Conservation (phyloP, 1,139 yeast species). For the Geotrichum macrosporum region DNA sequence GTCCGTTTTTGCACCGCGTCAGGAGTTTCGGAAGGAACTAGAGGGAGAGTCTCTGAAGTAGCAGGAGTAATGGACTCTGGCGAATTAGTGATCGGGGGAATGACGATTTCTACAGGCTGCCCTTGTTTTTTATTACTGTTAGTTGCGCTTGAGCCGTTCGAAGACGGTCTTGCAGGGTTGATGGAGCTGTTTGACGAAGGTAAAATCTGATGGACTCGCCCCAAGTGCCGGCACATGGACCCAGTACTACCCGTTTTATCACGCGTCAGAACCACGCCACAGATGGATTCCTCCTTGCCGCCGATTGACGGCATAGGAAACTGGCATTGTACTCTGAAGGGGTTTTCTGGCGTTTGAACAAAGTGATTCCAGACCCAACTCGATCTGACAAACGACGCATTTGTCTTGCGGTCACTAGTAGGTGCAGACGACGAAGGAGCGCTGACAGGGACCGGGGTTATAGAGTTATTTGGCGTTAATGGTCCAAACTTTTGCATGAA, state of each 20-base stretch:
- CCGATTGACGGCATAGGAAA: slow-evolving; percentile 14
- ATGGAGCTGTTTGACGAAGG: slow-evolving; percentile 5
- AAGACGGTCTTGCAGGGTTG: slow-evolving; percentile 10
- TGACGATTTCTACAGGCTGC: no score
- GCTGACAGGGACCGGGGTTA: neutral
- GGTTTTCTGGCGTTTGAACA: slow-evolving; percentile 21
- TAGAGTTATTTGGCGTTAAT: neutral
- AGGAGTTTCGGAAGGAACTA: neutral
- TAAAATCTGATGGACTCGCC: slow-evolving; percentile 20
- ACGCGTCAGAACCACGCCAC: slow-evolving; percentile 22
- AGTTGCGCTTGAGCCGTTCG: no score
- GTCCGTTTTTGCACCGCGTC: slow-evolving; percentile 9
- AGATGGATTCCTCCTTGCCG: slow-evolving; percentile 15
- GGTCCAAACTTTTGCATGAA: slow-evolving; percentile 5
- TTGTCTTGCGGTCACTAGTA: slow-evolving; percentile 7
- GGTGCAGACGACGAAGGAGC: neutral
- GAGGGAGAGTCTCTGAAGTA: neutral
- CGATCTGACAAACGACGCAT: slow-evolving; percentile 17
- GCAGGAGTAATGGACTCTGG: slow-evolving; percentile 3
- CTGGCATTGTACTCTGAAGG: slow-evolving; percentile 22
- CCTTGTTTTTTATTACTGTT: slow-evolving; percentile 12
- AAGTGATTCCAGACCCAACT: slow-evolving; percentile 24
- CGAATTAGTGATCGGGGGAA: no score
- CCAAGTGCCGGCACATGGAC: slow-evolving; percentile 22
- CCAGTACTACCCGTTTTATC: slow-evolving; percentile 24